Percentiles rank a stretch among this genome's conserved stretches.
Conservation (phyloP, 352 stramenopile genomes). For the Saprolegnia parasitica region DNA sequence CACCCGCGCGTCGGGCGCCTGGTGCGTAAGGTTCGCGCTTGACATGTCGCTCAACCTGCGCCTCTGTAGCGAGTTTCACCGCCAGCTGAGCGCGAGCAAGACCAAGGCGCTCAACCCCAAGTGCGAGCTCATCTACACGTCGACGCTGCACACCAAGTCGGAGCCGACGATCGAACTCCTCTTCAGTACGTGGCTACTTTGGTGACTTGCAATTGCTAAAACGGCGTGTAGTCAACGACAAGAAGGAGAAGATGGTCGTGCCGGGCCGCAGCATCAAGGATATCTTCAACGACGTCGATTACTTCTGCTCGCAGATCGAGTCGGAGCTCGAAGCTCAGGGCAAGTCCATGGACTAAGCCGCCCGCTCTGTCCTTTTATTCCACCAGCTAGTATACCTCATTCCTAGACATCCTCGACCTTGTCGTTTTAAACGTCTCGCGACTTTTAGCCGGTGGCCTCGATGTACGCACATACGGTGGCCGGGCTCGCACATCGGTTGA, state of each 20-base stretch:
- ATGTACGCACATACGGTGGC: too few species aligned
- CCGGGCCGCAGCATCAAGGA: constrained; percentile 69
- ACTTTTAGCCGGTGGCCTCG: too few species aligned
- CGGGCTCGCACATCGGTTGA: too few species aligned
- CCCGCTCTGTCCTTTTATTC: too few species aligned
- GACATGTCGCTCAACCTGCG: too few species aligned
- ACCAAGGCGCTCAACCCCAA: constrained; percentile 77
- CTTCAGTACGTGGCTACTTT: constrained; percentile 56
- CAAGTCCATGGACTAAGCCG: constrained; percentile 81
- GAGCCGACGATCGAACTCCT: constrained; percentile 67
- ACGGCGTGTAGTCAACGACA: constrained; percentile 57
- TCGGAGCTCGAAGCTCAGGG: constrained; percentile 77
- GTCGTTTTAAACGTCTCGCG: too few species aligned
- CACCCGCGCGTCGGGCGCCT: constrained; percentile 60
- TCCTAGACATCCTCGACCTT: too few species aligned
- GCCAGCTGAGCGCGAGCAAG: constrained; percentile 75
- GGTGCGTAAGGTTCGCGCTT: constrained; percentile 38
- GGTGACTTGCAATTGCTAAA: constrained; percentile 10
- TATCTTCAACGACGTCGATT: constrained; percentile 82
- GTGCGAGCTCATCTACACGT: constrained; percentile 57
- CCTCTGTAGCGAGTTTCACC: constrained; percentile 68
- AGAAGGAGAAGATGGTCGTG: constrained; percentile 63
- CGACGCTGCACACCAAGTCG: constrained; percentile 46
- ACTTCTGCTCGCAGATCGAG: constrained; percentile 82
- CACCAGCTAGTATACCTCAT: too few species aligned